Base-by-base conservation (phyloP, 805 yeast genomes). In the Candida insectalens region DNA sequence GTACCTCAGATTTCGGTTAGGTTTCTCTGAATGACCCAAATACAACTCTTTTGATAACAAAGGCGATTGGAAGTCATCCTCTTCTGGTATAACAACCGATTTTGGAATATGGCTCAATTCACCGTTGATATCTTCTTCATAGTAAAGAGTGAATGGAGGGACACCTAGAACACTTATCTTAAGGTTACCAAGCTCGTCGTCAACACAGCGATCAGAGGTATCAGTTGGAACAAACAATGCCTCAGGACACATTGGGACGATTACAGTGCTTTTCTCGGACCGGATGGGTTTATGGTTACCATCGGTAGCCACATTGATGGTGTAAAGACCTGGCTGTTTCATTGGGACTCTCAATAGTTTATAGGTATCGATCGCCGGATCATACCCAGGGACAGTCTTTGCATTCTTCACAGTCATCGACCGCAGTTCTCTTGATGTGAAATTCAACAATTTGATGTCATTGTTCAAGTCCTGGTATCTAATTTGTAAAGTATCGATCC, bases 211-310 rank as follows among this genome's bases (percentile, higher is more conserved):
- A 44, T 77, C 73, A 5, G 49, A 35, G 6, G 36, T 15, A 7
- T 28, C 19, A 6, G 10, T 17, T 7, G 25, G 17, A 5, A 6
- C 30, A 35, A 85, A 69, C 15, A 63, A 55, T 0, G 84, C 95
- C 3, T 60, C 61, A 1, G 98, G 98, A 53, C 98, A 89, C 28
- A 65, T 53, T 3, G 94, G 77, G 6, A 92, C 64, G 14, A 80
- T 49, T 23, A 85, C 63, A 33, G 75, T 78, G 1, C 81, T 71
- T 39, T 69, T 72, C 41, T 65, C 69, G 2, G 76, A 63, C 45
- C 83, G 69, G 22, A 81, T 60, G 29, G 72, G 71, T 36, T 76
- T 76, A 1, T 66, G 55, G 20, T 60, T 56, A 19, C 50, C 45
- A 51, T 92, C 98, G 2, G 67, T 50, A 5, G 88, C 92, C 35